A percentile compares a stretch with the other conserved stretches of the same genome.
phyloP scores from a whole-genome alignment of 1,284 basidiomycete species.

The Cutaneotrichosporon cutaneum region DNA sequence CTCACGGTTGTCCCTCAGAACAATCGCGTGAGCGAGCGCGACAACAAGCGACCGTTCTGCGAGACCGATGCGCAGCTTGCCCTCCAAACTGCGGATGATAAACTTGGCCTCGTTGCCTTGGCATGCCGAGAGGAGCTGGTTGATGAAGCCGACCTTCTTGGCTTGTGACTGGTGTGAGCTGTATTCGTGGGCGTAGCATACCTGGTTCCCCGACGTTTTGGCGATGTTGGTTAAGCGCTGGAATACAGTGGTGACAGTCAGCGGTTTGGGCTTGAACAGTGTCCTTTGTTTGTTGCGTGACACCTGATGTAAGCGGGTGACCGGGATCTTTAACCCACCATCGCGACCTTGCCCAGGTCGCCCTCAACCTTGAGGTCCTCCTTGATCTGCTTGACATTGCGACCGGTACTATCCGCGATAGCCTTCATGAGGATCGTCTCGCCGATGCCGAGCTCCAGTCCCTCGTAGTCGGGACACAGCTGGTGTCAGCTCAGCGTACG shows the following conservation, averaged over 20 bases:
- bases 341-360: slow-evolving; percentile 92
- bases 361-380: slow-evolving; percentile 91
- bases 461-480: slow-evolving; percentile 93
- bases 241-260: slow-evolving; percentile 88
- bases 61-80: slow-evolving; percentile 95
- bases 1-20: slow-evolving; percentile 70
- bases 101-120: slow-evolving; percentile 85
- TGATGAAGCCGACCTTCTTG: slow-evolving; percentile 94
- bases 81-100: slow-evolving; percentile 91
- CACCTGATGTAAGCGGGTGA: slow-evolving; percentile 58
- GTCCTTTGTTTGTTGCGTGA: slow-evolving; percentile 93
- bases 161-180: slow-evolving; percentile 69
- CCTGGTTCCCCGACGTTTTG: slow-evolving; percentile 74
- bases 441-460: slow-evolving; percentile 94
- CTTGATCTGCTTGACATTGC: slow-evolving; percentile 78
- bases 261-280: slow-evolving; percentile 87
- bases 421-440: slow-evolving; percentile 94
- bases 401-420: slow-evolving; percentile 90
- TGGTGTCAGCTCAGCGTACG: slow-evolving; percentile 45
- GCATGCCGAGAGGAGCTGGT: slow-evolving; percentile 88
- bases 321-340: slow-evolving; percentile 58
- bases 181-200: slow-evolving; percentile 55
- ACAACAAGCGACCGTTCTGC: slow-evolving; percentile 91
- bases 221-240: slow-evolving; percentile 82
- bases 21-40: slow-evolving; percentile 79